Base-by-base conservation (phyloP, 78 protist genomes). In the Goniomonas avonlea region DNA sequence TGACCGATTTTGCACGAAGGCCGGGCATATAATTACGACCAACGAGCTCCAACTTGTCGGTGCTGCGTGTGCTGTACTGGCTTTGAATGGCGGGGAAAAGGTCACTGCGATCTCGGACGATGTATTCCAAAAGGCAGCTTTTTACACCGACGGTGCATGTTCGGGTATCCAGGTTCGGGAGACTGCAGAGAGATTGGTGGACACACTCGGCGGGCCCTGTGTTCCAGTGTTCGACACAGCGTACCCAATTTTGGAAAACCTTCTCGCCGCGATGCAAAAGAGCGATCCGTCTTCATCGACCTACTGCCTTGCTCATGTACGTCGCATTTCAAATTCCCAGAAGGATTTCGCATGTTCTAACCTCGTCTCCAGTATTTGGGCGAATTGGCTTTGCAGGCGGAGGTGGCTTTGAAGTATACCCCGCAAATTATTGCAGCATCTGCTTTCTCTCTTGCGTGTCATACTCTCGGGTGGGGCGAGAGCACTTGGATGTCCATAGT, bases 401-500 rank as follows among this genome's bases (percentile, higher is more conserved):
- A 68, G 8, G 75, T 27, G 9, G 23, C 58, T 2, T 35, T 68
- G 34, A 68, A 68, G 75, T 68, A 27, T 23, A 7, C 31, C 5
- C 25, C 48, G n/a, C 23, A 23, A 2, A 15, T 7, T n/a, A 7
- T 68, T 23, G 75, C 59, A n/a, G 75, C 75, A 1, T 39, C 75
- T 2, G 48, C 75, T 2, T 68, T 41, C 34, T 48, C 75, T 0
- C 34, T 68, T 5, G 48, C 47, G 5, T 68, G 75, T 53, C 75
- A 68, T 53, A 68, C 75, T 5, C 23, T 68, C 35, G 75, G 75
- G n/a, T 68, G 75, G 75, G 27, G 59, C 7, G 75, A 68, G 56
- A 43, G 25, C 11, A 32, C 43, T 5, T 68, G 75, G 75, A 68
- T 68, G 75, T 35, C 75, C 29, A 68, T 68, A 15, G n/a, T 68